phyloP scores from a whole-genome alignment of 2,329 filamentous ascomycete species.

The Diaporthe sp. region DNA sequence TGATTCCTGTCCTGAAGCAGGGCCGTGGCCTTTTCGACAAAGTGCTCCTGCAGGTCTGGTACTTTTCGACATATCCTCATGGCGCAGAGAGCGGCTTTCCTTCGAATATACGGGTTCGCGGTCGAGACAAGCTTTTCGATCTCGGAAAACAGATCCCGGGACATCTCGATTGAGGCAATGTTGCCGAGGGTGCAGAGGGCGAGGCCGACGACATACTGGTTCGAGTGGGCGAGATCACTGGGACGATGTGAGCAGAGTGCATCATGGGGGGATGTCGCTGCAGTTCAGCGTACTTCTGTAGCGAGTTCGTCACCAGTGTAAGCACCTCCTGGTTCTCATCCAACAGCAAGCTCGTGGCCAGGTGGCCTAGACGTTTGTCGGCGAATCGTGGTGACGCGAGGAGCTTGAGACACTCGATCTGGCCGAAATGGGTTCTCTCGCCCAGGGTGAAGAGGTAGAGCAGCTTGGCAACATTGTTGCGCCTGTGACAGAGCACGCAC shows the following conservation, averaged over 20 bases:
- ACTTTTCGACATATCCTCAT: conserved; percentile 99
- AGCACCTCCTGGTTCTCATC: conserved; percentile 99
- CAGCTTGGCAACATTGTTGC: conserved; percentile 98
- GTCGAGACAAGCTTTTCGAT: conserved; percentile 92
- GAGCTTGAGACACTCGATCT: conserved; percentile 99
- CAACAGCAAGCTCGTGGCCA: conserved; percentile 94
- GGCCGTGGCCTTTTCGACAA: conserved; percentile 90
- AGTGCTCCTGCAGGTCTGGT: conserved; percentile 96
- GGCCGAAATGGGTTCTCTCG: conserved; percentile 97
- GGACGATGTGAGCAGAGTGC: conserved; percentile 45
- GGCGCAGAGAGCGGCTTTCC: conserved; percentile 97
- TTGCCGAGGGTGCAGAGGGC: conserved; percentile 97
- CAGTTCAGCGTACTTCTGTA: conserved; percentile 81
- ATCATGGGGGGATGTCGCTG: background rate
- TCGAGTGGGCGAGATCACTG: conserved; percentile 95
- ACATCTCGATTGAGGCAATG: conserved; percentile 98
- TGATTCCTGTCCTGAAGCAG: conserved; percentile 94
- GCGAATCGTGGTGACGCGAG: conserved; percentile 96
- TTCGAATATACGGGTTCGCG: conserved; percentile 96
- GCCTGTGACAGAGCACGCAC: conserved; percentile 61
- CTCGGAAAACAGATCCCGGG: conserved; percentile 94
- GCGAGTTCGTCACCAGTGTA: conserved; percentile 95
- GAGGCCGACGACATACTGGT: conserved; percentile 97
- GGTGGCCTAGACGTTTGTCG: conserved; percentile 94
- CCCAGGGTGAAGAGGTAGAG: conserved; percentile 98